Conservation (phyloP, 164 flowering plant species). For the Echeveria elegans region DNA sequence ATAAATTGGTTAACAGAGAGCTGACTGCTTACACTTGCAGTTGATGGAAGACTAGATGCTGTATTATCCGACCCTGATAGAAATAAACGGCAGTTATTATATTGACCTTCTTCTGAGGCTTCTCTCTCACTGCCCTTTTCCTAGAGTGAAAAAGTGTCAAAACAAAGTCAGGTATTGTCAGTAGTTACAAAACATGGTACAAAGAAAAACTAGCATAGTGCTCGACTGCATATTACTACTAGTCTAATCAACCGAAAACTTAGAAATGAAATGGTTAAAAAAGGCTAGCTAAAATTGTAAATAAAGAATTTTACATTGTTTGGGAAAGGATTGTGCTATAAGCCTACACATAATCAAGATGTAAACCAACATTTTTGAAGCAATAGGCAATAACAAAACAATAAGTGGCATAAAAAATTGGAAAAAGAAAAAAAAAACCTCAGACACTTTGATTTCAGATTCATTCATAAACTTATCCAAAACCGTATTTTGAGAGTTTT, state of each 20-base stretch:
- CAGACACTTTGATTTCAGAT: constrained; percentile 12
- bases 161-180: too few relatives aligned
- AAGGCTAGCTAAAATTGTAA: too few relatives aligned
- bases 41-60: constrained; percentile 21
- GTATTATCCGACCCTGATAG: constrained; percentile 51
- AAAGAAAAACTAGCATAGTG: neutral
- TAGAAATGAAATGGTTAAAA: too few relatives aligned
- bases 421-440: constrained; percentile 15
- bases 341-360: neutral
- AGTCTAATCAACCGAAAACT: too few relatives aligned
- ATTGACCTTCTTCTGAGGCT: constrained; percentile 26
- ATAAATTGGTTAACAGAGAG: neutral
- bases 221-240: too few relatives aligned
- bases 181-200: too few relatives aligned
- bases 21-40: constrained; percentile 33
- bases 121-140: constrained; percentile 14
- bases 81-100: constrained; percentile 33
- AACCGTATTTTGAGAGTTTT: constrained; percentile 22
- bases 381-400: neutral
- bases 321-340: neutral
- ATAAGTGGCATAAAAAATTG: neutral
- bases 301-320: neutral
- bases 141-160: constrained; percentile 17
- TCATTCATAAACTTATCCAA: constrained; percentile 15
- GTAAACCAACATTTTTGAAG: neutral